Conservation (phyloP, 2,329 filamentous ascomycete species). For the Talaromyces sp. region DNA sequence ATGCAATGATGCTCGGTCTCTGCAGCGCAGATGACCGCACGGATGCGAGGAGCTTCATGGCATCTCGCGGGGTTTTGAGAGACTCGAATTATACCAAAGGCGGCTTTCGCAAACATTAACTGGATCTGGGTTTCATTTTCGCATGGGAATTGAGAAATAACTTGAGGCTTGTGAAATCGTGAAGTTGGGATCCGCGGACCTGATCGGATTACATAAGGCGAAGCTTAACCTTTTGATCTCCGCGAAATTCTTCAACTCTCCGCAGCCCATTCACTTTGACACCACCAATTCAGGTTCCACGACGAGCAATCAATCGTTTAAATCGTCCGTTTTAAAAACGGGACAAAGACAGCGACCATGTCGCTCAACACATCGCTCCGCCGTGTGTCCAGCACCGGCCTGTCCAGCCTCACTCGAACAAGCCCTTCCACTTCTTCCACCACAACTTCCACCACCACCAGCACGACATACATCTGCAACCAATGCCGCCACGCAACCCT, state of each 20-base stretch:
- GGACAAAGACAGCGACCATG: slow-evolving; percentile 14
- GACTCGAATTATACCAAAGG: too few relatives aligned
- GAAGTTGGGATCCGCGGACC: background rate
- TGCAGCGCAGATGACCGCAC: slow-evolving; percentile 11
- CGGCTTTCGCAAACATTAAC: background rate
- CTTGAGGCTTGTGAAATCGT: too few relatives aligned
- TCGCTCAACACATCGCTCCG: slow-evolving; percentile 32
- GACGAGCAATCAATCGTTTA: background rate
- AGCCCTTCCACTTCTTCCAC: background rate
- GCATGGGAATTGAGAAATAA: background rate
- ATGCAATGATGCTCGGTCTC: background rate
- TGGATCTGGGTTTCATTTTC: background rate
- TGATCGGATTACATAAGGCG: slow-evolving; percentile 28
- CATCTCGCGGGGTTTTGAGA: slow-evolving; percentile 9
- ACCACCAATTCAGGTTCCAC: background rate
- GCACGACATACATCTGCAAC: slow-evolving; percentile 40
- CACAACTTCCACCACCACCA: slow-evolving; percentile 20
- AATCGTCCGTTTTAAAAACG: background rate
- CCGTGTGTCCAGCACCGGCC: slow-evolving; percentile 18
- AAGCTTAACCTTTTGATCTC: slow-evolving; percentile 11
- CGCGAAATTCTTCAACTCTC: slow-evolving; percentile 26
- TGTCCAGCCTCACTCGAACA: slow-evolving; percentile 1
- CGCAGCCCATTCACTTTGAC: slow-evolving; percentile 8
- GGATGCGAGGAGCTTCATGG: slow-evolving; percentile 27
- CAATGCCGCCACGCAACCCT: slow-evolving; percentile 80